Evolutionary conservation across 2,329 filamentous ascomycete species (phyloP).

Genomic region (Pyricularia grisea): DNA sequence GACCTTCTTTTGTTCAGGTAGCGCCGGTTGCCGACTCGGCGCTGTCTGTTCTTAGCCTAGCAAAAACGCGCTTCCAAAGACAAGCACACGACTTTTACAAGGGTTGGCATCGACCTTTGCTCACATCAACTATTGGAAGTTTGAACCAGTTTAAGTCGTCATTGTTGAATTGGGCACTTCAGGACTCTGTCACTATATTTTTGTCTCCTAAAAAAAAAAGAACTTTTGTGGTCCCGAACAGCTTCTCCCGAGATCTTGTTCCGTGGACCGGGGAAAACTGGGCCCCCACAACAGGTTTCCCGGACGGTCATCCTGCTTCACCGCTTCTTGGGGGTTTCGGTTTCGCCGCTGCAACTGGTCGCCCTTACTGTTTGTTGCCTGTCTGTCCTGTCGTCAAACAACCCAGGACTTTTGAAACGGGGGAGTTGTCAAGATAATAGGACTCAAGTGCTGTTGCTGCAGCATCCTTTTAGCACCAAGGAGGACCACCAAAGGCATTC

Average conservation of each 20-base stretch:
- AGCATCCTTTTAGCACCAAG: background rate
- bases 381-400: background rate
- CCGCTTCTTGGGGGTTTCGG: background rate
- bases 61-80: background rate
- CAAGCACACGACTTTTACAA: background rate
- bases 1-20: background rate
- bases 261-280: background rate
- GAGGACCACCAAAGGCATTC: background rate
- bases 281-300: conserved; percentile 1
- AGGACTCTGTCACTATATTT: background rate
- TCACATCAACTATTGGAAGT: background rate
- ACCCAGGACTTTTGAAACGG: background rate
- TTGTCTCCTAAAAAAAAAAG: background rate
- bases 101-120: background rate
- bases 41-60: background rate
- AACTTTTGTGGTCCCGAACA: background rate
- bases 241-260: background rate
- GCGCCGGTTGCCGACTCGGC: background rate
- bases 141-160: background rate
- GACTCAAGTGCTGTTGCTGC: background rate
- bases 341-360: background rate
- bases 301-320: background rate
- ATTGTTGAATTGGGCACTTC: background rate
- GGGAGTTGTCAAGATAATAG: background rate
- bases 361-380: background rate